Evolutionary conservation across 78 protist species (phyloP), one percentile per base, ranked within the genome.

Genomic region (Emiliania huxleyi): DNA sequence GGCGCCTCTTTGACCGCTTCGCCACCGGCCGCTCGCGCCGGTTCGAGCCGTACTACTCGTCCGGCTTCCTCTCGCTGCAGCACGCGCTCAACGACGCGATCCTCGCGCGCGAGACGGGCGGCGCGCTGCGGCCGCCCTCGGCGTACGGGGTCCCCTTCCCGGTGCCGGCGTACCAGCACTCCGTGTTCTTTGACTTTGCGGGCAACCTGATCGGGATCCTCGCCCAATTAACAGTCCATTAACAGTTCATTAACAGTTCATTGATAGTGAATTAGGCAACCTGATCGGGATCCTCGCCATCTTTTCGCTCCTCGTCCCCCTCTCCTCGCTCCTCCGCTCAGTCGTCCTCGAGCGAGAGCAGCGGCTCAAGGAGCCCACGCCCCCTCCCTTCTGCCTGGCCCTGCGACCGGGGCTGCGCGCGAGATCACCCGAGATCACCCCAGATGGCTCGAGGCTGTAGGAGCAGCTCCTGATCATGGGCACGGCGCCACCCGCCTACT

Each of bases 51-150:
- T 81, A 81, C 89, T 81, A 44, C 89, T 0, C 56, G 33, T 11
- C 26, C 23, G 89, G 89, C 56, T 81, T 81, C 89, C 56, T 81
- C 56, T 81, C 89, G 89, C 56, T 81, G 5, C 89, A 81, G 44
- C 26, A 0, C 19, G 85, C 48, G 25, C 29, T 77, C 46, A 77
- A 77, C 85, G 5, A 3, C 37, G 46, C 11, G 35, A 77, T 40
- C 85, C 29, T 40, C 85, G 23, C 3, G 35, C 44, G 4, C 18
- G n/a, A n/a, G n/a, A 77, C 25, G 37, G 23, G 29, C 75, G n/a
- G 75, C 75, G 23, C 75, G 37, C 37, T 26, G 29, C 2, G n/a
- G 8, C 37, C 75, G 37, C 75, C 75, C 11, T 62, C 75, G 37
- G 2, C 33, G 37, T 73, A 35, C 42, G 85, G 85, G 46, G 46